Base-by-base conservation (phyloP, 164 flowering plant genomes). In the Dillenia suffruticosa region DNA sequence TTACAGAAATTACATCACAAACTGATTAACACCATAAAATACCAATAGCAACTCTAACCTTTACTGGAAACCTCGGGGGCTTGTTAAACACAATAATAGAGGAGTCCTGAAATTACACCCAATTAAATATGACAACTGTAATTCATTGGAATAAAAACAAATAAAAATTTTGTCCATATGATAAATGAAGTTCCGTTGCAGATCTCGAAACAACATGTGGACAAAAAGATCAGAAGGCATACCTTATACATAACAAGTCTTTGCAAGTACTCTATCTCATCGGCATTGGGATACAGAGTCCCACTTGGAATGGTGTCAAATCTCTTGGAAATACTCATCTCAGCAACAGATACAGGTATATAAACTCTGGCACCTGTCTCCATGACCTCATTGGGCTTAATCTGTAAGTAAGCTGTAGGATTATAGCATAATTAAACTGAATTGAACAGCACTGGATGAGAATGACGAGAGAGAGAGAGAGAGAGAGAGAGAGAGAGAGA, bases 191-290 rank as follows among this genome's bases (percentile, higher is more conserved):
- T 22, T 15, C 15, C 0, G 1, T 9, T 51, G 6, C 54, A n/a
- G n/a, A 9, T n/a, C 15, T n/a, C 0, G 8, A 51, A 11, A n/a
- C 19, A 49, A 13, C 8, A 43, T 13, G 24, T 54, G 14, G 55
- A 22, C 1, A 44, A 1, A 1, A 40, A 43, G 4, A 43, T 15
- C n/a, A 59, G 0, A 53, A 53, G 54, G 16, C 75, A 51, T 78
- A 65, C 97, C 96, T 87, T 90, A 86, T 85, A 89, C 70, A 68
- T 77, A 55, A 90, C 96, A 71, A 89, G 97, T 71, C 97, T 89
- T 61, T 76, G 87, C 81, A 93, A 57, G 62, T 93, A 93, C 14
- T 68, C 71, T 15, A 90, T 93, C 81, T 93, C 98, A 74, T 93
- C 98, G 16, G 97, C 96, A 77, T 90, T 93, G 48, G 98, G 98